These are phyloP conservation scores for Candida sojae DNA, from an alignment of 1,139 yeast species.

Conservation along the genomic window DNA sequence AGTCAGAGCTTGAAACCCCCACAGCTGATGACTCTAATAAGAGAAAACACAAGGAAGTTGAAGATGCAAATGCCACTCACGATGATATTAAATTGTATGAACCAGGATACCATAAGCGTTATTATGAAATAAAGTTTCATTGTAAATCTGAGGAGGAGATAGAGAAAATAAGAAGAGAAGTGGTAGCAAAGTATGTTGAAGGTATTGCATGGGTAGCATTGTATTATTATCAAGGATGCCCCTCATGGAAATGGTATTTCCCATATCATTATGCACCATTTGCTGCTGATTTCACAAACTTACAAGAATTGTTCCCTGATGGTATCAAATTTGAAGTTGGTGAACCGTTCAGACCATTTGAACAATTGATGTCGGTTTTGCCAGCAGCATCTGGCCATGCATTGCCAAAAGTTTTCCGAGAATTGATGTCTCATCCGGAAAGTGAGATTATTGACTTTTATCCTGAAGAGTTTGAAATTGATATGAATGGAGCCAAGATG, in stretches of 20 bases:
- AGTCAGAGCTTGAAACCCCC: constrained; percentile 19
- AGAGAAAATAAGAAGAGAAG: constrained; percentile 53
- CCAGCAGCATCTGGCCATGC: constrained; percentile 97
- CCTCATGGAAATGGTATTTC: constrained; percentile 98
- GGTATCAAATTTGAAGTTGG: constrained; percentile 68
- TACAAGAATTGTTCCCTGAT: constrained; percentile 47
- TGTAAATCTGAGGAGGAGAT: constrained; percentile 57
- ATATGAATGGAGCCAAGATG: constrained; percentile 94
- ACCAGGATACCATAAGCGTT: constrained; percentile 82
- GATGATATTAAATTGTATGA: constrained; percentile 79
- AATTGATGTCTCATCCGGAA: constrained; percentile 75
- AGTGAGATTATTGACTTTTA: constrained; percentile 91
- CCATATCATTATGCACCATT: constrained; percentile 98
- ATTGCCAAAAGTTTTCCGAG: constrained; percentile 80
- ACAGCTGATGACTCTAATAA: constrained; percentile 24
- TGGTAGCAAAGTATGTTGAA: constrained; percentile 79
- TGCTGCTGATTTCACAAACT: constrained; percentile 77
- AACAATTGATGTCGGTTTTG: constrained; percentile 94
- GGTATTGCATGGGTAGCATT: constrained; percentile 95
- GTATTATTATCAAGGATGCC: constrained; percentile 96
- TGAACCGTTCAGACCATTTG: constrained; percentile 87
- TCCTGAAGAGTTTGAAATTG: constrained; percentile 86
- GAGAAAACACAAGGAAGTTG: constrained; percentile 18
- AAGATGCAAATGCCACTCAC: constrained; percentile 15
- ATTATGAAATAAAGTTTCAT: constrained; percentile 76